phyloP scores from a whole-genome alignment of 495 filamentous ascomycete genomes.

The Penicillium dipodomyicola region DNA sequence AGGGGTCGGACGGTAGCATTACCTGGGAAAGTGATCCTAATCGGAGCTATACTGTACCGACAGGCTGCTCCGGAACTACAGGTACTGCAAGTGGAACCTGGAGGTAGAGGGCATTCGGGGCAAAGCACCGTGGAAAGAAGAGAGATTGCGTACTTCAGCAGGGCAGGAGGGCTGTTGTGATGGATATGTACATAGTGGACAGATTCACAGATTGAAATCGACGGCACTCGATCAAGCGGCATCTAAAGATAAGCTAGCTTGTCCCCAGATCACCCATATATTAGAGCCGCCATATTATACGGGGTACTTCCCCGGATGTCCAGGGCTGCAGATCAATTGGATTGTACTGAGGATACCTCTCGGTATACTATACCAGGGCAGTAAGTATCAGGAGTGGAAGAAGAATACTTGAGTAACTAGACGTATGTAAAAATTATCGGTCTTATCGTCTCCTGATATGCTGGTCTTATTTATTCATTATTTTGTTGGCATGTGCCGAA shows the following conservation, averaged over 20 bases:
- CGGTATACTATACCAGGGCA: not conserved
- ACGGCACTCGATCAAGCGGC: not conserved
- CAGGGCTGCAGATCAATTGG: not conserved
- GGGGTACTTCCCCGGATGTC: no score
- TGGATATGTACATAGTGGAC: not conserved
- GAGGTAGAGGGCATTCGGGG: not conserved
- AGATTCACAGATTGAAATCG: not conserved
- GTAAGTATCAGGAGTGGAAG: not conserved
- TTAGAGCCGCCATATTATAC: no score
- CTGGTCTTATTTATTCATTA: constrained; percentile 4
- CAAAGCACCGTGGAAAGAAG: not conserved
- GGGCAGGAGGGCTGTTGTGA: not conserved
- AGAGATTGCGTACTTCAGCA: not conserved
- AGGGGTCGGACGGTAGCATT: constrained; percentile 48
- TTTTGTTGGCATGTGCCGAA: not conserved
- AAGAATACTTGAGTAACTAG: not conserved
- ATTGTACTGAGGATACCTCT: not conserved
- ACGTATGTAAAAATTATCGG: not conserved
- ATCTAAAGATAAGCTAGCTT: not conserved
- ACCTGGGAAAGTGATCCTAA: constrained; percentile 65
- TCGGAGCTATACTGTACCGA: constrained; percentile 49
- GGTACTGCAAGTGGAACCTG: not conserved
- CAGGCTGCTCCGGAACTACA: constrained; percentile 27
- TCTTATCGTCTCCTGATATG: not conserved
- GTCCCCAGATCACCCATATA: no score